Evolutionary conservation across 768 basidiomycete species (phyloP).

Genomic region (Chlorophyllum brunneum): DNA sequence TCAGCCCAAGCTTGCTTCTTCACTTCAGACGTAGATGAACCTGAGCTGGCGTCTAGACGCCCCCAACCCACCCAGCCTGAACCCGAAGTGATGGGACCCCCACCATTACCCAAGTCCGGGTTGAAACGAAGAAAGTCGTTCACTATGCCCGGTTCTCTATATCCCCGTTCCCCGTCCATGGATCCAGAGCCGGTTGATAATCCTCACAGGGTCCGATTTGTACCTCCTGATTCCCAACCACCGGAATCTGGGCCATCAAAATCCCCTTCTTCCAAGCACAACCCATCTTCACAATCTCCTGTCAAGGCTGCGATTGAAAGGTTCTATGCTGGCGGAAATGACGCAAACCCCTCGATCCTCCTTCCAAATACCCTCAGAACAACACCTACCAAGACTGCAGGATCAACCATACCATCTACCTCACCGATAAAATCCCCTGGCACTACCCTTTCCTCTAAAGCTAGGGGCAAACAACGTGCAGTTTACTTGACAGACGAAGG

Average conservation of each 20-base stretch:
- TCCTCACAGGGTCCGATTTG: not conserved
- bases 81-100: conserved; percentile 7
- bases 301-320: conserved; percentile 47
- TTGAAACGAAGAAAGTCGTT: conserved; percentile 40
- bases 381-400: conserved; percentile 30
- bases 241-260: not conserved
- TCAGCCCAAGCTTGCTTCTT: no score
- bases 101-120: conserved; percentile 7
- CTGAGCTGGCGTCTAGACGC: not conserved
- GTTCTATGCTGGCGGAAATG: conserved; percentile 41
- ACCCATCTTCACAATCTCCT: conserved; percentile 26
- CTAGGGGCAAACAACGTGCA: conserved; percentile 46
- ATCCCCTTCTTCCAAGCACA: not conserved
- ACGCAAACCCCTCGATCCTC: conserved; percentile 50
- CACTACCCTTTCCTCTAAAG: conserved; percentile 13
- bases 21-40: not conserved
- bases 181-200: conserved; percentile 37
- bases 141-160: conserved; percentile 80
- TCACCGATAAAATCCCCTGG: not conserved
- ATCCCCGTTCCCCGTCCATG: conserved; percentile 68
- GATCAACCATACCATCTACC: not conserved
- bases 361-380: conserved; percentile 33
- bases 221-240: not conserved
- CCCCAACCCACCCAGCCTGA: not conserved
- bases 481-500: conserved; percentile 19